Conservation (phyloP, 164 flowering plant genomes). For the Saururus chinensis region DNA sequence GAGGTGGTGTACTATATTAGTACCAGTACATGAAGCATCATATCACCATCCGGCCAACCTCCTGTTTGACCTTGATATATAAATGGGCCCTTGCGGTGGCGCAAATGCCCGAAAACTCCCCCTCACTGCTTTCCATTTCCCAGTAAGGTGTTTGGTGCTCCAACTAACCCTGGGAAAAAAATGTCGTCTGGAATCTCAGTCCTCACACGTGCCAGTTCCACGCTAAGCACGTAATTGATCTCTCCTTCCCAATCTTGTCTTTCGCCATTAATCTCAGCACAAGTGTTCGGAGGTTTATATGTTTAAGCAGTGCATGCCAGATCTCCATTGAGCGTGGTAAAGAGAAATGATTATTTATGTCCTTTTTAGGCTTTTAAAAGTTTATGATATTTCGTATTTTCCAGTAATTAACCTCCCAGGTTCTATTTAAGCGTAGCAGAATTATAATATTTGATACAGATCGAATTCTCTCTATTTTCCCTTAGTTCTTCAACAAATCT, state of each 20-base stretch:
- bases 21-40: not conserved
- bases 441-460: not conserved
- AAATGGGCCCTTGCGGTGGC: not conserved
- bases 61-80: not conserved
- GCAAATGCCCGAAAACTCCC: not conserved
- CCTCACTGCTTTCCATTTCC: not conserved
- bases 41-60: conserved; percentile 1
- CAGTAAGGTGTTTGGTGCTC: not conserved
- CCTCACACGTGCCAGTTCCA: no score
- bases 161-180: conserved; percentile 1
- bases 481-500: conserved; percentile 11
- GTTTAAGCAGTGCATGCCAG: not conserved
- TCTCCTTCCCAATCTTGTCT: no score
- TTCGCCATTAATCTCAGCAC: no score
- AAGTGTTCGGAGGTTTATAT: no score
- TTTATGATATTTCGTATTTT: not conserved
- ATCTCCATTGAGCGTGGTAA: not conserved
- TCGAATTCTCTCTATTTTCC: not conserved
- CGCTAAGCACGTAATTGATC: no score
- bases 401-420: not conserved
- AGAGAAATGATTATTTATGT: not conserved
- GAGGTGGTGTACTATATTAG: not conserved
- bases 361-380: not conserved
- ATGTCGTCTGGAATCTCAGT: not conserved
- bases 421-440: not conserved